Base-by-base conservation (phyloP, 768 basidiomycete species). In the Strobilomyces dryophilus region DNA sequence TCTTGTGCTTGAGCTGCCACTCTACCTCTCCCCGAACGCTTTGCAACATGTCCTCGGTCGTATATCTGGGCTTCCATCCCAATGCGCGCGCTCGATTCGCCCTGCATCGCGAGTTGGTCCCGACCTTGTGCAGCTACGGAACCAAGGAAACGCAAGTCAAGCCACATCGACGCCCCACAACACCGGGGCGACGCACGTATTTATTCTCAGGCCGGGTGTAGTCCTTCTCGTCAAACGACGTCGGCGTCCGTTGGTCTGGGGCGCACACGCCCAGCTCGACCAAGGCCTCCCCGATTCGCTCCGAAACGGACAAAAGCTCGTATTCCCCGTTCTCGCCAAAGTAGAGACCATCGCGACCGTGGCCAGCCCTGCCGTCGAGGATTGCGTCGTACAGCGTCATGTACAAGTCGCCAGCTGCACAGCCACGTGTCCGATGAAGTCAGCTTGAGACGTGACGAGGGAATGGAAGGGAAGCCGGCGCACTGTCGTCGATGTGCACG, bases 291-390 rank as follows among this genome's bases (percentile, higher is more conserved):
- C 68, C 73, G 40, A 81, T 70, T 1, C 66, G 67, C 27, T 72
- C 72, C 10, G 68, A 64, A 18, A 81, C 55, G 4, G 76, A 70
- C 35, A 72, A 75, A 35, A 78, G 39, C 3, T 57, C 71, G 45
- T 78, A 72, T 52, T 82, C 77, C 43, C 74, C 79, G 54, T 70
- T 79, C 51, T 71, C 78, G 8, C 71, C 77, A 56, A 80, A 80
- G 56, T 81, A 82, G 44, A 72, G 75, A 0, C 81, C 80, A 11
- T 77, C 73, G 3, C 74, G 72, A 4, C 54, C 57, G n/a, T 49
- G 51, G 1, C 47, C 46, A 0, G 51, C 47, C 1, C 44, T 31
- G 3, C 49, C 48, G 0, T 70, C 57, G 14, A 52, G 46, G n/a
- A 61, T 56, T 4, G 71, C 65, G 40, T 79, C 70, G 52, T 74